Base-by-base conservation (phyloP, 176 grass and related monocot genomes). In the Carex scoparia region DNA sequence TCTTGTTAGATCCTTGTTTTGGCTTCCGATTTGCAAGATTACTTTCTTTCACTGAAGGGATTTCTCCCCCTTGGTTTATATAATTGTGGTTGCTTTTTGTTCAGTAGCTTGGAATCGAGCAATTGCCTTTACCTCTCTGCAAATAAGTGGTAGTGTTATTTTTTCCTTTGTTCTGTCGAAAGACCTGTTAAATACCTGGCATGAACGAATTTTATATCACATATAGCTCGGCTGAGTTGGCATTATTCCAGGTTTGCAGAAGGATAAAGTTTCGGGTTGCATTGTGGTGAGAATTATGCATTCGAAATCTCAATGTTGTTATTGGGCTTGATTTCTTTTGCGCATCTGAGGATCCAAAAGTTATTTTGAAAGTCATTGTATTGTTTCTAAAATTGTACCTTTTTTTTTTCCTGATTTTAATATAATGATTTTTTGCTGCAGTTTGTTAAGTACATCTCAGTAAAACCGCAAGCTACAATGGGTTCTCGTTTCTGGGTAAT, bases 401-500 rank as follows among this genome's bases (percentile, higher is more conserved):
- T 53, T 53, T 53, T 74, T 1, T 53, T 75, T 1, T 30, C 2
- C 28, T 57, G 12, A 33, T 57, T 35, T 58, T 78, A 8, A 58
- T 31, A 7, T 18, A 55, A 9, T 9, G 1, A 8, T 9, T 57
- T 78, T 78, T 57, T 32, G 5, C 53, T 78, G 74, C 74, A 78
- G 74, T 57, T 78, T 78, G 73, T 16, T 55, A 78, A 57, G 12
- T 32, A 32, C 10, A 78, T 33, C 51, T 78, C 53, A 35, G 51
- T 78, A 72, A 27, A 82, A 18, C 38, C 61, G 62, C 65, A 58
- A 61, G 51, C 30, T 78, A 30, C 35, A 88, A 97, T 97, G 94
- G 61, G 88, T 85, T 97, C 94, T 78, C 94, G 90, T 81, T 97
- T 97, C 80, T 94, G 94, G 94, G 84, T 65, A 81, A 91, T 91